Base-by-base conservation (phyloP, 2,329 filamentous ascomycete genomes). In the Uncinocarpus reesii region DNA sequence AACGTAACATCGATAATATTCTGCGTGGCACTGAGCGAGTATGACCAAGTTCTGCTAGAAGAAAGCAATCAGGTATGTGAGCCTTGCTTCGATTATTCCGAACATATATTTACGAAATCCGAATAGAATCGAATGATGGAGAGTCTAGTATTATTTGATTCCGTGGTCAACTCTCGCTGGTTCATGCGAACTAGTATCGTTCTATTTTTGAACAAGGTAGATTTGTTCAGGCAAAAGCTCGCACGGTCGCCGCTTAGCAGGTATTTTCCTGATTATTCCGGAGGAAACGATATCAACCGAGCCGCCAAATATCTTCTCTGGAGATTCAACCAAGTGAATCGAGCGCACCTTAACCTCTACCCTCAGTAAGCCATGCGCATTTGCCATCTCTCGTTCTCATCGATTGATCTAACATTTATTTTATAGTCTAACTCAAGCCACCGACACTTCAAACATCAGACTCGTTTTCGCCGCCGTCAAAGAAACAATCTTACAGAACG, bases 1-100 rank as follows among this genome's bases (percentile, higher is more conserved):
- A 96, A 96, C 60, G 92, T 98, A 60, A 98, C 92, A 36, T 96
- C 92, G 3, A 98, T 98, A 67, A 98, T 98, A 58, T 98, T 98
- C 70, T 98, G 92, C 63, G 92, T 98, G 53, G 92, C 92, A 13
- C 72, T 98, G 58, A 96, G 89, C 71, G 92, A 98, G 69, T 98
- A 98, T 65, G 92, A 98, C 62, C 92, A 98, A 70, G 90, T 95
- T 4, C 73, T 98, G 47, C 74, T 98, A 34, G 92, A 98, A 69
- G 92, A 96, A 69, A 94, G 86, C 69, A 95, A 90, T 63, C 92
- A 96, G 76, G 89, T 92, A 78, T 57, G 77, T 63, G 7, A 16
- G 10, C 15, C 1, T n/a, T 18, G 1, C 7, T 37, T 15, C 10
- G 23, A 11, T 6, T 40, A 40, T 26, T 15, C 20, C 7, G 11